Base-by-base conservation (phyloP, 2,329 filamentous ascomycete genomes). In the Fusarium bulbicola region DNA sequence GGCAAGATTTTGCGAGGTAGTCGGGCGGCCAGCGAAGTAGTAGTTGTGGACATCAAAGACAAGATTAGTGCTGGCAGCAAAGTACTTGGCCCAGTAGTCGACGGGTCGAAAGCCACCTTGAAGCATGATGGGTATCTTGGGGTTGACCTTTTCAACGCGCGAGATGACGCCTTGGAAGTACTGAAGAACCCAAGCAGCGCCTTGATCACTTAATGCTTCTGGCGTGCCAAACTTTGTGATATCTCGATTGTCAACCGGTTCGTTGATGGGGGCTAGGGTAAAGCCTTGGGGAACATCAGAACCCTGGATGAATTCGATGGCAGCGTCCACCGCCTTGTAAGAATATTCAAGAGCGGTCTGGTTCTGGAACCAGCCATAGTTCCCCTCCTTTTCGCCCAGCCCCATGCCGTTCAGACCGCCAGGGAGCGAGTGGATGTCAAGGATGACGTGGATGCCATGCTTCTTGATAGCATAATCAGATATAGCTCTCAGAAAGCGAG, bases 1-100 rank as follows among this genome's bases (percentile, higher is more conserved):
- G 4, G 13, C 13, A 1, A 46, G 24, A 15, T 28, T 46, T 3
- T 21, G 18, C 0, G 24, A 46, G 0, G 24, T 46, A 28, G 43
- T 46, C 4, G 43, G 24, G 13, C 43, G 43, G 6, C 26, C 18
- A 1, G 24, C 26, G 13, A 46, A 46, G 13, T 46, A 46, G 6
- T 46, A 46, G 18, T 46, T 28, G 9, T 46, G 26, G 4, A 28
- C 24, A 21, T 46, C 43, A 11, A 46, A 46, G 24, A 46, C 18
- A 6, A 46, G 4, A 21, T 28, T 46, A 28, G 24, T 28, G 13
- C 26, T 46, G 13, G 24, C 18, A 46, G 24, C 4, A 5, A 46
- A 46, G 13, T 7, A 28, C 24, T 46, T 28, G 43, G 24, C 43
- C 43, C 43, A 46, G 9, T 28, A 28, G 18, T 46, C 26, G 13